These are phyloP conservation scores for Aspergillus diversus DNA, from an alignment of 495 filamentous ascomycete genomes.

Conservation along the genomic window DNA sequence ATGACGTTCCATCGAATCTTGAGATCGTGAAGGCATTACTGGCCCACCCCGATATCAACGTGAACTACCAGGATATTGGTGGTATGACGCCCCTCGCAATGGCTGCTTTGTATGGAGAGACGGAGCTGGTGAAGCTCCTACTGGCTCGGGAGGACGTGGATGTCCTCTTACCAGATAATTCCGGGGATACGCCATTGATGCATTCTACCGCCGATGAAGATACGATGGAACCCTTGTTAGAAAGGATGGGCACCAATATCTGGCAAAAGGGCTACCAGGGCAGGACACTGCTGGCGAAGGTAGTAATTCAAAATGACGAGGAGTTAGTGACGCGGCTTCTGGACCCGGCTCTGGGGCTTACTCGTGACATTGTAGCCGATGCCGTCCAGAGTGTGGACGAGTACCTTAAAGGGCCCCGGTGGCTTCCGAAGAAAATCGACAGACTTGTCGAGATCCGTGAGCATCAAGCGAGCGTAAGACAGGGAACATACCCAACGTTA, in stretches of 20 bases:
- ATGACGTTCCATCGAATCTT: not conserved
- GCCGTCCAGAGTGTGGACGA: conserved; percentile 1
- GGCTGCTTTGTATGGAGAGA: not conserved
- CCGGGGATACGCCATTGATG: not conserved
- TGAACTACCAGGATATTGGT: not conserved
- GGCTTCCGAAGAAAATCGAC: not conserved
- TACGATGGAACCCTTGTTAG: not conserved
- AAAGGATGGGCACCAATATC: not conserved
- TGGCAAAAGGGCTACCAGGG: not conserved
- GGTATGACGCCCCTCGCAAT: not conserved
- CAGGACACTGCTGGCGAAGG: conserved; percentile 1
- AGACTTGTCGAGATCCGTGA: not conserved
- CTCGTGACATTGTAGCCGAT: not conserved
- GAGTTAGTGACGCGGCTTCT: not conserved
- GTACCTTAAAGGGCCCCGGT: not conserved
- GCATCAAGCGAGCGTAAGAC: not conserved
- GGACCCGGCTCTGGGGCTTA: not conserved
- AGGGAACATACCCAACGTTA: not conserved
- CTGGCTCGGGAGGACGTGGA: conserved; percentile 1
- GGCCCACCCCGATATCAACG: conserved; percentile 4
- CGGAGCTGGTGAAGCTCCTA: not conserved
- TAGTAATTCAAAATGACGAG: not conserved
- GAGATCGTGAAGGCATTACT: conserved; percentile 7
- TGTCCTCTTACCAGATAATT: not conserved
- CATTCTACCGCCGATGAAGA: not conserved